phyloP scores from a whole-genome alignment of 805 yeast genomes.

The Zygotorulaspora florentina region DNA sequence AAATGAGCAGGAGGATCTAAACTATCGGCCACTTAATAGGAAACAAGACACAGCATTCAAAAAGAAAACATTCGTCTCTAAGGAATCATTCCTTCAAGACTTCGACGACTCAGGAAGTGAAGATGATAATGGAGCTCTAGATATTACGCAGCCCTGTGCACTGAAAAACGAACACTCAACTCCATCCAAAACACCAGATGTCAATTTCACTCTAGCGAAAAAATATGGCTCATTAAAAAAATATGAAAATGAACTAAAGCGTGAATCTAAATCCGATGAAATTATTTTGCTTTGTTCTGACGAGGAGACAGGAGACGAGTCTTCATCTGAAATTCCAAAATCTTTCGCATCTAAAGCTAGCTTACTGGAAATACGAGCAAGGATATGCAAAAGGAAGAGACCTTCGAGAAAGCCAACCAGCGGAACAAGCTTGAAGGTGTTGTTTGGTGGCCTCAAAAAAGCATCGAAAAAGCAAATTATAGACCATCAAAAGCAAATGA shows the following conservation, averaged over 20 bases:
- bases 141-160: background rate
- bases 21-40: background rate
- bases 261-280: conserved; percentile 10
- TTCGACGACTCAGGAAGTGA: conserved; percentile 18
- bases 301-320: conserved; percentile 14
- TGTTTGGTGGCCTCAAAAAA: conserved; percentile 38
- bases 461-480: conserved; percentile 49
- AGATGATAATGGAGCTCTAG: conserved; percentile 1
- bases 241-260: conserved; percentile 23
- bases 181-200: background rate
- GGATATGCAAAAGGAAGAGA: conserved; percentile 27
- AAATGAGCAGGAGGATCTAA: background rate
- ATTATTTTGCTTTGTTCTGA: conserved; percentile 21
- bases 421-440: conserved; percentile 25
- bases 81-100: conserved; percentile 22
- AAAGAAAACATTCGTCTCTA: conserved; percentile 13
- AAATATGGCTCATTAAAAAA: conserved; percentile 12
- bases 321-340: conserved; percentile 7
- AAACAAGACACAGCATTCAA: background rate
- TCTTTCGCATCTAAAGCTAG: conserved; percentile 34
- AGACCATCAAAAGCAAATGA: conserved; percentile 44
- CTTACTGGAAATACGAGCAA: conserved; percentile 35
- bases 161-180: background rate
- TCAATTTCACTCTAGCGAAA: background rate
- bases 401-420: conserved; percentile 2